Evolutionary conservation across 768 basidiomycete species (phyloP).

Genomic region (Glaciozyma martinii): DNA sequence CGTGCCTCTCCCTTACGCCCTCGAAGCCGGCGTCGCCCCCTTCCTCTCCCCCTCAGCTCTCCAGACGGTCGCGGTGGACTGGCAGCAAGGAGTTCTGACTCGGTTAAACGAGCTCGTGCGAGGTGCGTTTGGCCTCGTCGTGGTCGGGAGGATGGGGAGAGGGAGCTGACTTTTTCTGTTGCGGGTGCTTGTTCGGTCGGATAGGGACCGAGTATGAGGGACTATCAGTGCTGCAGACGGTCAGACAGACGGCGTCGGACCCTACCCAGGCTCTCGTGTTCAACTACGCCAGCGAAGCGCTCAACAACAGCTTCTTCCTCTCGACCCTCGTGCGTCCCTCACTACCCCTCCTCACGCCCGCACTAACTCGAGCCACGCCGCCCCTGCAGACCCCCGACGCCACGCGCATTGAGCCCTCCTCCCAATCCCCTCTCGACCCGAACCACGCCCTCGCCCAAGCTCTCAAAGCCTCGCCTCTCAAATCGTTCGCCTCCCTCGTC

Average conservation of each 20-base stretch:
- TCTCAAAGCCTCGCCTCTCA: conserved; percentile 42
- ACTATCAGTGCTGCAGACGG: conserved; percentile 58
- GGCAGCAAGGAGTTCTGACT: conserved; percentile 72
- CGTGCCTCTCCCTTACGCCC: conserved; percentile 53
- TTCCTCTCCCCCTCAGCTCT: conserved; percentile 70
- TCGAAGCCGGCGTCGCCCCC: conserved; percentile 63
- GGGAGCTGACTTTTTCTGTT: background rate
- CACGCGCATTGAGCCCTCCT: conserved; percentile 6
- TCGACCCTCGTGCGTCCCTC: conserved; percentile 58
- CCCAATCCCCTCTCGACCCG: background rate
- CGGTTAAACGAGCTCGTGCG: conserved; percentile 65
- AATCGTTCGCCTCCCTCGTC: conserved; percentile 59
- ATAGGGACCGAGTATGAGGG: conserved; percentile 53
- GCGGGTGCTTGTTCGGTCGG: background rate
- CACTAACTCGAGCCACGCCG: background rate
- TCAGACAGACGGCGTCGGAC: conserved; percentile 56
- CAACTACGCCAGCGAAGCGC: conserved; percentile 80
- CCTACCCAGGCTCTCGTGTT: conserved; percentile 61
- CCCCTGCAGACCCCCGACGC: conserved; percentile 9
- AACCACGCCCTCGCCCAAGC: conserved; percentile 6
- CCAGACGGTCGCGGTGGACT: conserved; percentile 64
- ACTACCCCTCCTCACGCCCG: no score
- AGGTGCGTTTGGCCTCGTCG: conserved; percentile 45
- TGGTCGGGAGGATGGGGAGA: background rate
- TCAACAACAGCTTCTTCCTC: conserved; percentile 95